Base-by-base conservation (phyloP, 2,329 filamentous ascomycete genomes). In the Myriosclerotinia scirpicola region DNA sequence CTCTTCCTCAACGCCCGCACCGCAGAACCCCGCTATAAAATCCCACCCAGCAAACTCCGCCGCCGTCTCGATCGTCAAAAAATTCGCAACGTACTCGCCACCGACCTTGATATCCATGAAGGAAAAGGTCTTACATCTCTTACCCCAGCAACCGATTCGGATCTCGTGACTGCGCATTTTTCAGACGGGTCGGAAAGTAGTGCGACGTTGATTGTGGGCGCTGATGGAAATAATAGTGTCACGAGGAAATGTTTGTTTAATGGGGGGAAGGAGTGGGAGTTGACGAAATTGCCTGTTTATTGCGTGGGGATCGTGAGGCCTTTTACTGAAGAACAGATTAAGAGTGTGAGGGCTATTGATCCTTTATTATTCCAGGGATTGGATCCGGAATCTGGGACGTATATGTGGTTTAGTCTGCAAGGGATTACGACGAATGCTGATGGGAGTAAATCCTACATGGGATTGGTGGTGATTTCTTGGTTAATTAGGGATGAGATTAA, bases 321-420 rank as follows among this genome's bases (percentile, higher is more conserved):
- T 60, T 74, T 82, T 67, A 78, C 76, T 1, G 74, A 78, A 30
- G 74, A 78, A 69, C 70, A 79, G 77, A 75, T 71, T 77, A 69
- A 72, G 76, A 70, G 77, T 8, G 75, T 83, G 9, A 77, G 79
- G n/a, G 77, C 76, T 0, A 79, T 86, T 36, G 83, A 86, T 67
- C 83, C 83, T 0, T 78, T 82, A 52, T 80, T 86, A 34, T 84
- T 86, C 71, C 82, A 85, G 67, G 84, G 82, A 3, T 78, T 80
- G 14, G 81, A 87, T 71, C 83, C 84, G 0, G 75, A 79, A 5
- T 83, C 81, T 0, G 79, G 81, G 58, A 79, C 78, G 26, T 86
- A 79, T 68, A 75, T 86, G 22, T 86, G 81, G 77, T 82, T 84
- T 70, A 78, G 77, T 66, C 78, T 81, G 68, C 76, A 83, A 20